These are phyloP conservation scores for Phanerochaete sordida DNA, from an alignment of 768 basidiomycete species.

Conservation along the genomic window DNA sequence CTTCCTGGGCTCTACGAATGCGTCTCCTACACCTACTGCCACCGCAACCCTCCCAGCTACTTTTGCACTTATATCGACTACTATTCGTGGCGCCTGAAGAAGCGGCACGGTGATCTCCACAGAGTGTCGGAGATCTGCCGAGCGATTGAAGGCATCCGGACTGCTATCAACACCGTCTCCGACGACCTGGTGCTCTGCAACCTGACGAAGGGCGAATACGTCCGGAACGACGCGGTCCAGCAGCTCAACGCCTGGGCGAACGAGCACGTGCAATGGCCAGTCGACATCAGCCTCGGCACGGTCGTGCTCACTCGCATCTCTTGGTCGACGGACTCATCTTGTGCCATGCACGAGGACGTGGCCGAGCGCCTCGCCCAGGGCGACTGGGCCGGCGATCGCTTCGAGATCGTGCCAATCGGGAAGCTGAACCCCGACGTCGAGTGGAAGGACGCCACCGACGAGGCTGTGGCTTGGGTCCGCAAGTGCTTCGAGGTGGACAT, in stretches of 20 bases:
- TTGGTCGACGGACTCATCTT: conserved; percentile 1
- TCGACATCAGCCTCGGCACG: background rate
- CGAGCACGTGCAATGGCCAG: background rate
- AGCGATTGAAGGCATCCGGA: background rate
- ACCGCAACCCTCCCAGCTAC: no score
- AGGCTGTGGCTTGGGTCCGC: background rate
- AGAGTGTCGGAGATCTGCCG: background rate
- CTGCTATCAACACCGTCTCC: background rate
- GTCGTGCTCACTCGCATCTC: conserved; percentile 3
- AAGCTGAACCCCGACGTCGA: background rate
- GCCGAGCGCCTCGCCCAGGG: background rate
- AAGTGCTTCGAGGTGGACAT: background rate
- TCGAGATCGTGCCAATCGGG: conserved; percentile 1
- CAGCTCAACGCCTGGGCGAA: background rate
- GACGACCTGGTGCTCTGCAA: conserved; percentile 1
- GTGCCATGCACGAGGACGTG: background rate
- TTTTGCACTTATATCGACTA: background rate
- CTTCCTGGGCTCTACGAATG: background rate
- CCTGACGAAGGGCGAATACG: conserved; percentile 7
- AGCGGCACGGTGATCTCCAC: background rate
- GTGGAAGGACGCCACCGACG: conserved; percentile 7
- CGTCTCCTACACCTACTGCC: background rate
- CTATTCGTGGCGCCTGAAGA: background rate
- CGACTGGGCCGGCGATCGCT: conserved; percentile 7
- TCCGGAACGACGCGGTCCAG: background rate